Evolutionary conservation across 345 rosid species (phyloP).

Genomic region (Citrus mangshanensis): DNA sequence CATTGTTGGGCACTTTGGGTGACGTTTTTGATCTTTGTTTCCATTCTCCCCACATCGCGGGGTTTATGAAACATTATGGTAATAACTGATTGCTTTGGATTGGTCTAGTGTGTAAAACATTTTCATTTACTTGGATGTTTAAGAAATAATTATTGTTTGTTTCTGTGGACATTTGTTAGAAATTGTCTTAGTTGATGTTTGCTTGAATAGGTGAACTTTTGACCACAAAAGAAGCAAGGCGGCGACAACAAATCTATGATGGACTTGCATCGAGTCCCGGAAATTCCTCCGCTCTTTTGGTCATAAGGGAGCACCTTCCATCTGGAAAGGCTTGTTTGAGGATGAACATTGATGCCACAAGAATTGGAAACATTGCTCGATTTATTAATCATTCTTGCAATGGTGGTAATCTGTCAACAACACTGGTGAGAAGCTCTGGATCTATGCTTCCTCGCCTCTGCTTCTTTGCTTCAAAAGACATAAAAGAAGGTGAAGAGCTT

Average conservation of each 20-base stretch:
- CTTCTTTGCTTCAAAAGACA: constrained; percentile 76
- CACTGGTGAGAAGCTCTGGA: constrained; percentile 62
- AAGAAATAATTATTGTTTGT: background rate
- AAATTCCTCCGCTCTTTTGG: constrained; percentile 67
- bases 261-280: constrained; percentile 38
- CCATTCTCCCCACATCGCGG: background rate
- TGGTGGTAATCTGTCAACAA: constrained; percentile 66
- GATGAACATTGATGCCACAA: constrained; percentile 81
- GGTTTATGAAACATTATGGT: background rate
- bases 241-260: constrained; percentile 63
- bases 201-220: constrained; percentile 62
- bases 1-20: background rate
- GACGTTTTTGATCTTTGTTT: background rate
- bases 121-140: background rate
- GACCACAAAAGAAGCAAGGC: constrained; percentile 70
- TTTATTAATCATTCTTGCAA: constrained; percentile 94
- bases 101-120: background rate
- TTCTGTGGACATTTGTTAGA: background rate
- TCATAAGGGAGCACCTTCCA: constrained; percentile 92
- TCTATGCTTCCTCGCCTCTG: constrained; percentile 66
- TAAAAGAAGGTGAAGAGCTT: constrained; percentile 60
- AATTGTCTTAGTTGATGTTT: constrained; percentile 4
- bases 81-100: background rate
- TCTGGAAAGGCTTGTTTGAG: constrained; percentile 82
- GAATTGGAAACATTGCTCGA: constrained; percentile 68